Conservation (phyloP, 225 moss, liverwort and hornwort genomes). For the Rhytidiadelphus loreus region DNA sequence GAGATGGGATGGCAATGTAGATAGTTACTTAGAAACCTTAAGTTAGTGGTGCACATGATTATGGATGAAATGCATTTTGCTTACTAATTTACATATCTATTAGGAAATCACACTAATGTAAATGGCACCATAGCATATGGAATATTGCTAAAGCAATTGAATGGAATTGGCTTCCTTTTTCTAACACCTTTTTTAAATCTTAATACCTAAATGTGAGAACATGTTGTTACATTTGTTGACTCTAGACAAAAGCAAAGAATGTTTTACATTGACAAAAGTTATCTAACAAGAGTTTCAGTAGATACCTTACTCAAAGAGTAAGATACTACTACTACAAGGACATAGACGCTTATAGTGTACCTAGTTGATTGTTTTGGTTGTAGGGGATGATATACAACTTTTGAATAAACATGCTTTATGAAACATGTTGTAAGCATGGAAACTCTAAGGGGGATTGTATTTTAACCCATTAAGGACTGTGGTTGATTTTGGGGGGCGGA, state of each 20-base stretch:
- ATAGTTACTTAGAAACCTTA: neutral
- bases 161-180: neutral
- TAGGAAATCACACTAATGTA: neutral
- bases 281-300: too few species aligned
- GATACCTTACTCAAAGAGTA: neutral
- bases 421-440: neutral
- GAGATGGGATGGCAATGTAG: neutral
- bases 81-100: neutral
- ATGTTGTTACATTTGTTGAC: neutral
- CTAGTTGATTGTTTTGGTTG: neutral
- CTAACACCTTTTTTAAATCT: neutral
- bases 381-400: neutral
- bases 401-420: neutral
- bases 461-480: too few species aligned
- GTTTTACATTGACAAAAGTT: neutral
- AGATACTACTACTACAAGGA: neutral
- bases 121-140: neutral
- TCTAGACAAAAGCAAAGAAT: accelerated
- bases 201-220: neutral
- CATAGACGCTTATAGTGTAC: neutral
- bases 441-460: accelerated
- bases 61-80: neutral
- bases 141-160: neutral
- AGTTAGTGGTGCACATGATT: accelerated
- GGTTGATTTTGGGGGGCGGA: too few species aligned